Evolutionary conservation across 495 filamentous ascomycete genomes (phyloP), one percentile per base, ranked within the genome.

Genomic region (Penicillium simplicissimum): DNA sequence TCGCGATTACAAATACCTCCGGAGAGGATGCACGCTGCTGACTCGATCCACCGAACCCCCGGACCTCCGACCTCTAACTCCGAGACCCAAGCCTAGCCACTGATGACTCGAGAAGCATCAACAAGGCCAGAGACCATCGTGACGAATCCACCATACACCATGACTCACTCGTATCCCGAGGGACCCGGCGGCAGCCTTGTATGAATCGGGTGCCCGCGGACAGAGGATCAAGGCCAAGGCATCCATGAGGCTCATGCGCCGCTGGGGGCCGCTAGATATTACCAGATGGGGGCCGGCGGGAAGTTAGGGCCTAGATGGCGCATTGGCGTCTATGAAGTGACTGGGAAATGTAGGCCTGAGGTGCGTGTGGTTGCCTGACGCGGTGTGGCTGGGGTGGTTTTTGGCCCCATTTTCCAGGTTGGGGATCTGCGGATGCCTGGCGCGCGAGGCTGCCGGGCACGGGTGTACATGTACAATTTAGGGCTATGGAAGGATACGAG

Each of bases 81-180:
- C 51, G 51, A 53, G 15, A 15, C 13, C 28, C 23, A 31, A 31
- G 28, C 17, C 28, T 17, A 34, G 31, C 11, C n/a, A 3, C 28
- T 31, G 28, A 4, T 34, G 51, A 53, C 31, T 17, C n/a, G 13
- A 17, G 8, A 47, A 19, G 48, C 25, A 34, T 47, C 52, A 48
- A 33, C 58, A 35, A 15, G 23, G 0, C 33, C 25, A n/a, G 1
- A 0, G 15, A 8, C n/a, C 48, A 34, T 8, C 33, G 19, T 49
- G 51, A 53, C 51, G 33, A 28, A 25, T 8, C n/a, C 36, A 23
- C 10, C 14, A 48, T 49, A 36, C 3, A 21, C 8, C 35, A 34
- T 62, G 60, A 62, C 42, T 62, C 60, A 62, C 31, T 62, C 60
- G 60, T 58, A 52, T 53, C 17, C 60, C 8, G n/a, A 21, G 34